Evolutionary conservation across 2,329 filamentous ascomycete species (phyloP).

Genomic region (Epichloe sp.): DNA sequence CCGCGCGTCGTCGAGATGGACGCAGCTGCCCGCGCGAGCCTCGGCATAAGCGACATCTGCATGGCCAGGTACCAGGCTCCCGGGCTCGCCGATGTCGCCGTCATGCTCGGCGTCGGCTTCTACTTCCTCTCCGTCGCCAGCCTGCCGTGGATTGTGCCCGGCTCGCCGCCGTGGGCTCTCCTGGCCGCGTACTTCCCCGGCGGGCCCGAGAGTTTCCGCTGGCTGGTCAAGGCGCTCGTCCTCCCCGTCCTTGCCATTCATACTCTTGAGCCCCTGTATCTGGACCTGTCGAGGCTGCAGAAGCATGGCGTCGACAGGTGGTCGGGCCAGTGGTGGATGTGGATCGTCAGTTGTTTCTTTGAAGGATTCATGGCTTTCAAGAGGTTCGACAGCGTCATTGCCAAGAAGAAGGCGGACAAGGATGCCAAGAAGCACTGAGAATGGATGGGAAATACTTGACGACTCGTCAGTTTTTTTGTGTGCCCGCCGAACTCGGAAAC

Average conservation of each 20-base stretch:
- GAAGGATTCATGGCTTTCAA: constrained; percentile 39
- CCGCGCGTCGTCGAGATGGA: constrained; percentile 60
- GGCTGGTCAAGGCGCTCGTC: constrained; percentile 46
- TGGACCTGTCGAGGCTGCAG: constrained; percentile 32
- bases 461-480: too few relatives aligned
- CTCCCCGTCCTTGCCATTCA: constrained; percentile 52
- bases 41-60: constrained; percentile 42
- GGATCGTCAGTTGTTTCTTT: constrained; percentile 38
- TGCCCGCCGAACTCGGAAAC: too few relatives aligned
- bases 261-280: constrained; percentile 42
- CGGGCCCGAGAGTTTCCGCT: constrained; percentile 44
- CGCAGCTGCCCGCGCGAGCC: constrained; percentile 37
- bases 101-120: constrained; percentile 41
- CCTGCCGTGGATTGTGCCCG: constrained; percentile 36
- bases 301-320: constrained; percentile 34
- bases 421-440: constrained; percentile 25
- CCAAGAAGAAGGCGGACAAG: constrained; percentile 27
- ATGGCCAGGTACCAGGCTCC: constrained; percentile 30
- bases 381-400: constrained; percentile 37
- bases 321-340: constrained; percentile 38
- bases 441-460: too few relatives aligned
- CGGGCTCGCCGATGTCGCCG: constrained; percentile 31
- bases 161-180: constrained; percentile 33
- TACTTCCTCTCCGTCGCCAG: constrained; percentile 39
- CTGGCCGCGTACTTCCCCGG: constrained; percentile 40